Evolutionary conservation across 495 filamentous ascomycete genomes (phyloP).

Genomic region (Opeltia flavorubescens): DNA sequence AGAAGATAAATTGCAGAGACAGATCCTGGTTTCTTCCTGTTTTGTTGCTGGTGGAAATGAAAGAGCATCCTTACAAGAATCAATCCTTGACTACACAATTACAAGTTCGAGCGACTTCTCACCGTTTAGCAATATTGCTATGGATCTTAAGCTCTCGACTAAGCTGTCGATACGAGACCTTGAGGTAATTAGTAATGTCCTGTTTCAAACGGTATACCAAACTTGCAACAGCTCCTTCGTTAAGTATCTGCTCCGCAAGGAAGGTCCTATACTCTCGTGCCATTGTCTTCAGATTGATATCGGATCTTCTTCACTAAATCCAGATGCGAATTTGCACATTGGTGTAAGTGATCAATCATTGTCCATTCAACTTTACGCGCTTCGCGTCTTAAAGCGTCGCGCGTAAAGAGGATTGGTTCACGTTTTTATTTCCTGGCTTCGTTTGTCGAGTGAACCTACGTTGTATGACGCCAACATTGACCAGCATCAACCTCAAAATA

Average conservation of each 20-base stretch:
- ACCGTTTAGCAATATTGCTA: slow-evolving; percentile 74
- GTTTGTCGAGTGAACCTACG: no score
- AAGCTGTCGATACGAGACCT: slow-evolving; percentile 78
- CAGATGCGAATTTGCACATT: no score
- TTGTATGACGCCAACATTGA: no score
- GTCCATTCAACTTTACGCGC: no score
- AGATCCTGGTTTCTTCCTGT: slow-evolving; percentile 54
- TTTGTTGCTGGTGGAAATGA: slow-evolving; percentile 73
- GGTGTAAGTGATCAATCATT: no score
- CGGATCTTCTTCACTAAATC: no score
- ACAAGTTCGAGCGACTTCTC: slow-evolving; percentile 14
- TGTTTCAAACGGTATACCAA: background rate
- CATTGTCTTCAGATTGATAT: no score
- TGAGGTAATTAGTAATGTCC: background rate
- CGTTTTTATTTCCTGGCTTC: no score
- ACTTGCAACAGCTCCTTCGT: slow-evolving; percentile 59
- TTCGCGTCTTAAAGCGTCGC: no score
- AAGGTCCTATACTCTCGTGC: slow-evolving; percentile 50
- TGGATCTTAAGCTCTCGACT: slow-evolving; percentile 70
- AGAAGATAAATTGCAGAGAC: slow-evolving; percentile 84
- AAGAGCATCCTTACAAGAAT: slow-evolving; percentile 55
- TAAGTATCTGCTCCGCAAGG: slow-evolving; percentile 61
- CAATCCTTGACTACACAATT: slow-evolving; percentile 2
- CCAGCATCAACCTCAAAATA: no score
- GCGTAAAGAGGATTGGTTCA: no score